Percentiles rank a stretch among this genome's conserved stretches.
Evolutionary conservation across 2,329 filamentous ascomycete genomes (phyloP).

Genomic region (Aspergillus hiratsukae): DNA sequence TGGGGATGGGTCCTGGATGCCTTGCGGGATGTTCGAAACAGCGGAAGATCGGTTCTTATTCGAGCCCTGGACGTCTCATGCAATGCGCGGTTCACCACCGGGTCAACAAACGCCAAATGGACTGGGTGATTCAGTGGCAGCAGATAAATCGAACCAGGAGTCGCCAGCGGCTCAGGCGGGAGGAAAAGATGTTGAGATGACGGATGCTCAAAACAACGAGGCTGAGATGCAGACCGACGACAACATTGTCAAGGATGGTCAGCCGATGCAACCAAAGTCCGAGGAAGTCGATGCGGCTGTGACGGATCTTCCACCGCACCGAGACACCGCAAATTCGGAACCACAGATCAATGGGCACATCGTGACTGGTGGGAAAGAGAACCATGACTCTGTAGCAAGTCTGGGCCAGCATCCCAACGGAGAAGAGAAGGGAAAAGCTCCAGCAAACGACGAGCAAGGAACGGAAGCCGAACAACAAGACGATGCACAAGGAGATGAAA

Average conservation of each 20-base stretch:
- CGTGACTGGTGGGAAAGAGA: conserved; percentile 2
- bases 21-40: conserved; percentile 50
- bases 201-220: conserved; percentile 17
- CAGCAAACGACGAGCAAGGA: conserved; percentile 7
- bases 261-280: conserved; percentile 26
- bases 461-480: conserved; percentile 2
- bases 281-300: conserved; percentile 34
- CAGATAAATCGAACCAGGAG: conserved; percentile 11
- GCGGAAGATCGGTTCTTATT: conserved; percentile 48
- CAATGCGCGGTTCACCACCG: conserved; percentile 10
- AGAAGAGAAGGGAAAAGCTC: conserved; percentile 11
- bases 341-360: conserved; percentile 12
- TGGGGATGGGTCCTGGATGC: conserved; percentile 58
- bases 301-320: conserved; percentile 30
- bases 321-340: conserved; percentile 15
- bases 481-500: conserved; percentile 19
- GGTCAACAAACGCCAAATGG: conserved; percentile 15
- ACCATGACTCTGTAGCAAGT: conserved; percentile 2
- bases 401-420: conserved; percentile 8
- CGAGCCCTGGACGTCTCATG: conserved; percentile 28
- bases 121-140: conserved; percentile 7
- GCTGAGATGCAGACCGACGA: conserved; percentile 3
- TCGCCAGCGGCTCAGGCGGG: conserved; percentile 1
- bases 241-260: conserved; percentile 8
- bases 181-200: conserved; percentile 33